Base-by-base conservation (phyloP, 495 filamentous ascomycete genomes). In the Penicillium bovifimosum region DNA sequence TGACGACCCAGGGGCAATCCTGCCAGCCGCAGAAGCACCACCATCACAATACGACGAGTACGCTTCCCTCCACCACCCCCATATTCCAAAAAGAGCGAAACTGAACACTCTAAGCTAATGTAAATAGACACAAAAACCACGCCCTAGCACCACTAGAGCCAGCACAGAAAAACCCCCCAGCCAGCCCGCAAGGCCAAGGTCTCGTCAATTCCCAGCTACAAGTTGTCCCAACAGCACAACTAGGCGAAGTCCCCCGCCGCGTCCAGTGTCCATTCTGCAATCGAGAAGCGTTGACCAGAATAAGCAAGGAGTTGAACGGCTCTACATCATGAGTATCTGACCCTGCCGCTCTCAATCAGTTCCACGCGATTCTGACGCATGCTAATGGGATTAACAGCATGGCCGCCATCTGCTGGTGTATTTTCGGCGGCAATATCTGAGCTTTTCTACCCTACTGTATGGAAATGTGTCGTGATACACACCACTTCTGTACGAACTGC, bases 401-500 rank as follows among this genome's bases (percentile, higher is more conserved):
- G 48, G 56, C 56, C 1, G 56, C 56, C 2, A 44, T 53, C 5
- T 33, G 42, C 26, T 59, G 56, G 14, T 59, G 56, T 59, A 48
- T 59, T 6, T 48, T 59, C 9, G 56, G 56, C 9, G 56, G 56
- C 5, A 56, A 56, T 26, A 34, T 29, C 39, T 54, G 53, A 6
- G 56, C 56, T 6, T 59, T 56, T 13, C 28, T 59, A n/a, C 56
- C 56, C 0, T 59, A 26, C 24, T 59, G 56, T 13, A 48, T 56
- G 42, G 38, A 59, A 34, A 56, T 59, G 56, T 59, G 56, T 16
- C 56, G 56, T 16, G 56, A 59, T 10, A 20, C 35, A 7, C 56
- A 59, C 29, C 56, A 59, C 28, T 59, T 59, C 39, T 59, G 56
- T 8, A 40, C 48, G 16, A 52, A 53, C n/a, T 59, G 56, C 13